A percentile compares a stretch with the other conserved stretches of the same genome.
Evolutionary conservation across 2,329 filamentous ascomycete species (phyloP).

Genomic region (Talaromyces islandicus): DNA sequence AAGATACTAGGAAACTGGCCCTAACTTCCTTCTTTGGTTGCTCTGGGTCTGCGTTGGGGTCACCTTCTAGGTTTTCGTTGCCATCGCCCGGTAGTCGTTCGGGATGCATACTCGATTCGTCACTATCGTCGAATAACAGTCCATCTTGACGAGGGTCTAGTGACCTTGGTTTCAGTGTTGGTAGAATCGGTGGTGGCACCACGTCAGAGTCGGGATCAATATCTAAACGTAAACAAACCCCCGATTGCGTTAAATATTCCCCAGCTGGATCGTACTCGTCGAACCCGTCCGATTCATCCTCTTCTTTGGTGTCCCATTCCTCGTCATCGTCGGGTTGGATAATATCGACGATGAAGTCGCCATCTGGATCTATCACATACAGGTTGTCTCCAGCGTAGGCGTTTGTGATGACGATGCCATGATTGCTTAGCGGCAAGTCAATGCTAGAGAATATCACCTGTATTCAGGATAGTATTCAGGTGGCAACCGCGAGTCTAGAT

Average conservation of each 20-base stretch:
- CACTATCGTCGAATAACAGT: too few relatives aligned
- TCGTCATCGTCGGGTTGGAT: not conserved
- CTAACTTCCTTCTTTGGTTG: not conserved
- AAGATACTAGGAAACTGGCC: not conserved
- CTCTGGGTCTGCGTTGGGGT: not conserved
- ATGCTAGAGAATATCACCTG: not conserved
- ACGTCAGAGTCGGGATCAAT: not conserved
- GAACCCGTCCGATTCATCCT: not conserved
- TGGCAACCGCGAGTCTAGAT: too few relatives aligned
- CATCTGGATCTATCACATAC: not conserved
- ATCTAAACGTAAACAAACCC: not conserved
- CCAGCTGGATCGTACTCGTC: not conserved
- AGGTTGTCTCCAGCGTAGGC: not conserved
- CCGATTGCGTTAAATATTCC: not conserved
- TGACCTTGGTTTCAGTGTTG: too few relatives aligned
- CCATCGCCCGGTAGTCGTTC: too few relatives aligned
- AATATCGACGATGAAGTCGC: not conserved
- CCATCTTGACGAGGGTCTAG: too few relatives aligned
- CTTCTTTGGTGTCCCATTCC: not conserved
- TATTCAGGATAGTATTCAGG: not conserved
- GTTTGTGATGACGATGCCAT: not conserved
- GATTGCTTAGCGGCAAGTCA: not conserved
- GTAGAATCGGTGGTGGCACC: too few relatives aligned
- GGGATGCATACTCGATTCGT: too few relatives aligned
- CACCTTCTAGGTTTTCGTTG: too few relatives aligned